Percentiles rank a stretch among this genome's conserved stretches.
These are phyloP conservation scores for Zopfochytrium polystomum DNA, from an alignment of 371 early-diverging fungal species.

Conservation along the genomic window DNA sequence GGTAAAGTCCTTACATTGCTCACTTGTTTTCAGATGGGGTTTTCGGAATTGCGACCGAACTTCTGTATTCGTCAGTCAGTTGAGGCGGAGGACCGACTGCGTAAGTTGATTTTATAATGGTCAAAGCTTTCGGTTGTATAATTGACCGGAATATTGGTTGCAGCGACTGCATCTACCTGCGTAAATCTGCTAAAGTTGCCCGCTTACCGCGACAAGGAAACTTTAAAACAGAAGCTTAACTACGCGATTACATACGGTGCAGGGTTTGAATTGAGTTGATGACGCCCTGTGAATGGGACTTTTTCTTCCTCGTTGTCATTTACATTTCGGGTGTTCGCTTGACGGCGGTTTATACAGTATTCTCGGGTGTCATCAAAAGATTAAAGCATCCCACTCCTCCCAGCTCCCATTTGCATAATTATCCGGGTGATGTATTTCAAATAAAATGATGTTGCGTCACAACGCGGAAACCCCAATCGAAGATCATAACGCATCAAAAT, in stretches of 20 bases:
- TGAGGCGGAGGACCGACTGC: slow-evolving; percentile 42
- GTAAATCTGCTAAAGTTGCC: slow-evolving; percentile 93
- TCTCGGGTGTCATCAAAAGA: too few relatives aligned
- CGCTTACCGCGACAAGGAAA: slow-evolving; percentile 57
- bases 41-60: slow-evolving; percentile 65
- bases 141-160: slow-evolving; percentile 4
- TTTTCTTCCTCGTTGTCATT: too few relatives aligned
- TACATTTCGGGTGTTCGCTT: too few relatives aligned
- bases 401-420: too few relatives aligned
- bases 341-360: too few relatives aligned
- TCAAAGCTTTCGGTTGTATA: neutral
- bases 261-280: slow-evolving; percentile 72
- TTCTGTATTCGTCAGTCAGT: slow-evolving; percentile 68
- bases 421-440: too few relatives aligned
- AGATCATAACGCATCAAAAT: slow-evolving; percentile 84
- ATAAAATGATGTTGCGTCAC: too few relatives aligned
- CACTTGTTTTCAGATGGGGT: slow-evolving; percentile 60
- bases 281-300: too few relatives aligned
- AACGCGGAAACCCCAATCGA: too few relatives aligned
- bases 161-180: slow-evolving; percentile 69
- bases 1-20: neutral
- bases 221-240: slow-evolving; percentile 63
- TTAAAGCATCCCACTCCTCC: too few relatives aligned
- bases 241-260: slow-evolving; percentile 85
- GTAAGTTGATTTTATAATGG: slow-evolving; percentile 25